These are phyloP conservation scores for Solidago caesia DNA, from an alignment of 129 eudicot genomes.

Conservation along the genomic window DNA sequence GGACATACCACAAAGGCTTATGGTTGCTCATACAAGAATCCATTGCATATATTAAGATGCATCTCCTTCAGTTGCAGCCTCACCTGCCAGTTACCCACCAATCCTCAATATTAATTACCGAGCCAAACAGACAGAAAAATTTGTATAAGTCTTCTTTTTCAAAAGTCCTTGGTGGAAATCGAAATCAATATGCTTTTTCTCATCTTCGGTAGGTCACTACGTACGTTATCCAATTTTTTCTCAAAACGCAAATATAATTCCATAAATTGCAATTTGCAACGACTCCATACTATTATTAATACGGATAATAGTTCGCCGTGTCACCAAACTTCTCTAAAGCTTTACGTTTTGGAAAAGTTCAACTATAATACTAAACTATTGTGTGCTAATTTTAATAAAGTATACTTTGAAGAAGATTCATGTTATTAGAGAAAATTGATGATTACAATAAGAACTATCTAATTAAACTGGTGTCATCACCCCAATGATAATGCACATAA, in stretches of 20 bases:
- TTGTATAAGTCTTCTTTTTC: neutral
- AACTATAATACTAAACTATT: too few species aligned
- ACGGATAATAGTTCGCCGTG: too few species aligned
- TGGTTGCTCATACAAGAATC: constrained; percentile 56
- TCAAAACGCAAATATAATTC: too few species aligned
- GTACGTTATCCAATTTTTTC: too few species aligned
- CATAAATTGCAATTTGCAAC: too few species aligned
- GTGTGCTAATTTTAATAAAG: too few species aligned
- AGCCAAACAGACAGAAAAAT: neutral
- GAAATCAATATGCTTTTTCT: neutral
- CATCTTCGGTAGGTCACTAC: neutral
- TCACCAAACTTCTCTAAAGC: too few species aligned
- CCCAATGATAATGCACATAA: constrained; percentile 23
- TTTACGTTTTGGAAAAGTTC: too few species aligned
- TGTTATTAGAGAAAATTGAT: too few species aligned
- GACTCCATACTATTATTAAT: too few species aligned
- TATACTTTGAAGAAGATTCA: too few species aligned
- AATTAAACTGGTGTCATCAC: constrained; percentile 17
- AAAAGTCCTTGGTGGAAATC: constrained; percentile 11
- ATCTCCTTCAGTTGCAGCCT: constrained; percentile 72
- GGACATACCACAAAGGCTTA: constrained; percentile 65
- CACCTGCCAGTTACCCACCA: constrained; percentile 93
- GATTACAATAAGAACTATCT: neutral
- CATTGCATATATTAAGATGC: constrained; percentile 47
- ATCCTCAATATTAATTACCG: constrained; percentile 38